Percentiles rank a stretch among this genome's conserved stretches.
phyloP scores from a whole-genome alignment of 2,329 filamentous ascomycete species.

The Emergomyces pasteurianus region DNA sequence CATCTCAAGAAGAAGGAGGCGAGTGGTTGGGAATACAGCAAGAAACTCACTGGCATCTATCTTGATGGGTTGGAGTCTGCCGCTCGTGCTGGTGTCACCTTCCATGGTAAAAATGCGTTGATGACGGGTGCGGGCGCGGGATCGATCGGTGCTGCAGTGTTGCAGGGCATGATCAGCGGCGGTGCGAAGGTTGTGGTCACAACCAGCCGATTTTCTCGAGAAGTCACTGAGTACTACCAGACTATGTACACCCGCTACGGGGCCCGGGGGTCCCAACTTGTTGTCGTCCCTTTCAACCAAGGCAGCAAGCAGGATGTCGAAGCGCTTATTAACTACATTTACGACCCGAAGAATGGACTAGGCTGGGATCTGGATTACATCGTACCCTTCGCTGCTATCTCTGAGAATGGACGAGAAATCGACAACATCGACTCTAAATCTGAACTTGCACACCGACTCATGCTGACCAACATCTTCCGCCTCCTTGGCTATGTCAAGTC shows the following conservation, averaged over 20 bases:
- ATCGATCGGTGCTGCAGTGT: conserved; percentile 92
- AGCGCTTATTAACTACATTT: conserved; percentile 89
- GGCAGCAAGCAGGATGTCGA: conserved; percentile 97
- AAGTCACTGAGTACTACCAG: conserved; percentile 99
- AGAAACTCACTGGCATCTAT: conserved; percentile 89
- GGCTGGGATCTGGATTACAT: conserved; percentile 98
- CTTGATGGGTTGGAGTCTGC: conserved; percentile 84
- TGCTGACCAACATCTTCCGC: conserved; percentile 93
- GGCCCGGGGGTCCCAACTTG: conserved; percentile 85
- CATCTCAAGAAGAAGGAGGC: conserved; percentile 94
- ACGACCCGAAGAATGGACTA: conserved; percentile 87
- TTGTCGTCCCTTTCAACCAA: conserved; percentile 98
- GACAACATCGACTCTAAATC: conserved; percentile 95
- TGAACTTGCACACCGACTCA: conserved; percentile 94
- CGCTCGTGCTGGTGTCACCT: conserved; percentile 76
- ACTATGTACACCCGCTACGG: conserved; percentile 94
- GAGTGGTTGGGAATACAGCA: conserved; percentile 98
- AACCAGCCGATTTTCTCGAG: conserved; percentile 88
- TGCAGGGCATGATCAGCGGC: conserved; percentile 91
- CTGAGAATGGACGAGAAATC: conserved; percentile 94
- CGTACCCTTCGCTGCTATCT: conserved; percentile 92
- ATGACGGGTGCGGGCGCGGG: conserved; percentile 98
- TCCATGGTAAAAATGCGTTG: conserved; percentile 86
- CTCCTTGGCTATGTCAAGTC: conserved; percentile 82
- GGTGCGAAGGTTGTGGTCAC: conserved; percentile 95